These are phyloP conservation scores for Leptographium wingfieldii DNA, from an alignment of 2,329 filamentous ascomycete species.

Conservation along the genomic window DNA sequence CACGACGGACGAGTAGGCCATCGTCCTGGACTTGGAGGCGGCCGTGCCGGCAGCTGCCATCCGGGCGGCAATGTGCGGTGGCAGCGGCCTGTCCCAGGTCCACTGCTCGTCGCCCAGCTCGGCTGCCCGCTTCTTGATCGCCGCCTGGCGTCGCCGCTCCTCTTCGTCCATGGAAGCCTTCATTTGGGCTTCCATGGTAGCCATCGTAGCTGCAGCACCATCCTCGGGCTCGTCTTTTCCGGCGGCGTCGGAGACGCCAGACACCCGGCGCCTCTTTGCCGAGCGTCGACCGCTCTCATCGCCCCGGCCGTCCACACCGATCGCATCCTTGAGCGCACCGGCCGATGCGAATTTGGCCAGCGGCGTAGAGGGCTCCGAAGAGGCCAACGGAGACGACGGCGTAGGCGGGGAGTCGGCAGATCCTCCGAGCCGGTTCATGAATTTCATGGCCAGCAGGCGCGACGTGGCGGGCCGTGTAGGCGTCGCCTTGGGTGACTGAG, in stretches of 20 bases:
- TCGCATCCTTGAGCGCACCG: slow-evolving; percentile 24
- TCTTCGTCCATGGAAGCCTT: slow-evolving; percentile 53
- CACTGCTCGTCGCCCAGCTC: slow-evolving; percentile 60
- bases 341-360: slow-evolving; percentile 15
- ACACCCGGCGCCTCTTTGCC: slow-evolving; percentile 48
- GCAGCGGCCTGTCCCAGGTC: slow-evolving; percentile 47
- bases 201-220: slow-evolving; percentile 26
- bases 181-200: slow-evolving; percentile 44
- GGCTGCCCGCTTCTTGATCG: slow-evolving; percentile 48
- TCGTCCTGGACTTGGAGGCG: neutral
- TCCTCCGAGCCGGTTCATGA: slow-evolving; percentile 75
- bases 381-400: slow-evolving; percentile 10
- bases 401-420: slow-evolving; percentile 27
- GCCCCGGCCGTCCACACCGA: neutral
- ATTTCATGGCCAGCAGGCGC: slow-evolving; percentile 87
- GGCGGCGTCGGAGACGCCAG: neutral
- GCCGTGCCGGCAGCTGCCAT: slow-evolving; percentile 19
- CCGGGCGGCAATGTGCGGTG: slow-evolving; percentile 16
- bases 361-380: slow-evolving; percentile 27
- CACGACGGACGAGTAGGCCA: slow-evolving; percentile 36
- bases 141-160: slow-evolving; percentile 50
- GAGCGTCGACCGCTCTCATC: slow-evolving; percentile 20
- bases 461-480: slow-evolving; percentile 50
- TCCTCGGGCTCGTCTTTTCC: too few relatives aligned
- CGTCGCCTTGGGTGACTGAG: slow-evolving; percentile 17